phyloP scores from a whole-genome alignment of 257 asterid species.

The Fraxinus excelsior region DNA sequence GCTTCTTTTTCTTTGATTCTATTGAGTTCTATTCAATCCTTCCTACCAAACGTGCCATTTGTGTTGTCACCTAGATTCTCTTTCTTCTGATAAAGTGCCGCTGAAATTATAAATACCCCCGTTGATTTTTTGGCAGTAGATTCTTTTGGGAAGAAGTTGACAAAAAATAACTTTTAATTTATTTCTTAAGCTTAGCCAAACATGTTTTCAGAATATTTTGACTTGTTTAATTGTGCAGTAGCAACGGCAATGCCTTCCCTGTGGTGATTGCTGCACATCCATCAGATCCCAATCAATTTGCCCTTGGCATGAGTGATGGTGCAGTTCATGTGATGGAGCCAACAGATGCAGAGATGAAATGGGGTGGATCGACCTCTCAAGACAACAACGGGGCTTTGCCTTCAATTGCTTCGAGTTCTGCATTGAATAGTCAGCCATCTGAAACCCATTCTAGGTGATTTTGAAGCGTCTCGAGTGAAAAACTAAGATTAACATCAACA shows the following conservation, averaged over 20 bases:
- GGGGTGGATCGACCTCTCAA: conserved; percentile 79
- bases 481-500: neutral
- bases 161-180: too few species aligned
- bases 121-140: too few species aligned
- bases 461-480: conserved; percentile 15
- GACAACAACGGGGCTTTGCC: conserved; percentile 72
- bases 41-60: neutral
- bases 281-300: conserved; percentile 75
- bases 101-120: too few species aligned
- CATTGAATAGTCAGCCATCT: conserved; percentile 85
- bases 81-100: neutral
- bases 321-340: conserved; percentile 85
- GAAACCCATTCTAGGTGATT: conserved; percentile 84
- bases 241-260: conserved; percentile 53
- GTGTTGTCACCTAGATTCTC: neutral
- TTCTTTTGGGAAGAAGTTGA: too few species aligned
- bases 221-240: conserved; percentile 39
- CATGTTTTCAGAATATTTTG: neutral
- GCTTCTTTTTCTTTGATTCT: neutral
- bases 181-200: neutral
- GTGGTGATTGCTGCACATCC: conserved; percentile 90
- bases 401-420: conserved; percentile 76
- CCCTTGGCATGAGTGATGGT: conserved; percentile 92
- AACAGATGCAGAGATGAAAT: conserved; percentile 71
- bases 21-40: too few species aligned